phyloP scores from a whole-genome alignment of 805 yeast species.

The Candida golubevii region DNA sequence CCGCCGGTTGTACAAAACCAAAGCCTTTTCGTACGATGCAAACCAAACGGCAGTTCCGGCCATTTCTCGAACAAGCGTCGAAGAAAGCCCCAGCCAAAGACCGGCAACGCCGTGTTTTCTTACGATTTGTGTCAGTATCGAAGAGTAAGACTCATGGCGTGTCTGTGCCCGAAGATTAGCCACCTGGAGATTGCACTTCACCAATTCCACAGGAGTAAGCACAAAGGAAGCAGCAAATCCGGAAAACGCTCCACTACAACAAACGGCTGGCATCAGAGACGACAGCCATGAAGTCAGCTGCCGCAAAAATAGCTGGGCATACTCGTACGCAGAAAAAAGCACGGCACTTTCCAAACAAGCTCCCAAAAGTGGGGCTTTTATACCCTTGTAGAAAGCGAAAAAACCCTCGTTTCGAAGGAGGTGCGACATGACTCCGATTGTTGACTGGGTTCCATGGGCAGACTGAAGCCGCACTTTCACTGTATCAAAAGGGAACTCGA shows the following conservation, averaged over 20 bases:
- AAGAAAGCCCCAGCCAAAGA: constrained; percentile 82
- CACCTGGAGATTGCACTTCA: constrained; percentile 87
- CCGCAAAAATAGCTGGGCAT: constrained; percentile 14
- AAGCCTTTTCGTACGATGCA: constrained; percentile 71
- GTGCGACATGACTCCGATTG: constrained; percentile 59
- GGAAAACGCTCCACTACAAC: constrained; percentile 73
- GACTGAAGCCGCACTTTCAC: constrained; percentile 84
- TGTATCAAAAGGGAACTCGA: constrained; percentile 93
- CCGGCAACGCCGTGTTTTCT: constrained; percentile 59
- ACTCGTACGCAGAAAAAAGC: constrained; percentile 62
- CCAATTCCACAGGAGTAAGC: constrained; percentile 86
- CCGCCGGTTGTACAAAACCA: constrained; percentile 29
- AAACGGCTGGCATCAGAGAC: constrained; percentile 13
- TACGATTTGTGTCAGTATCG: constrained; percentile 36
- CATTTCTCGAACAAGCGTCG: constrained; percentile 77
- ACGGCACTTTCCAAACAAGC: constrained; percentile 89
- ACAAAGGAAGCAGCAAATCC: constrained; percentile 81
- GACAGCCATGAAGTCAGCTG: constrained; percentile 3
- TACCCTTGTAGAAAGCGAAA: constrained; percentile 64
- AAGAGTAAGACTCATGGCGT: constrained; percentile 27
- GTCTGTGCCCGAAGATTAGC: constrained; percentile 22
- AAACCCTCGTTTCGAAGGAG: constrained; percentile 68
- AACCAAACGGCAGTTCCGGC: constrained; percentile 95
- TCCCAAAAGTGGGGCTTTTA: constrained; percentile 79
- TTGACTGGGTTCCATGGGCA: constrained; percentile 39